These are phyloP conservation scores for Cryptococcus sp. DNA, from an alignment of 1,284 basidiomycete genomes.

Conservation along the genomic window DNA sequence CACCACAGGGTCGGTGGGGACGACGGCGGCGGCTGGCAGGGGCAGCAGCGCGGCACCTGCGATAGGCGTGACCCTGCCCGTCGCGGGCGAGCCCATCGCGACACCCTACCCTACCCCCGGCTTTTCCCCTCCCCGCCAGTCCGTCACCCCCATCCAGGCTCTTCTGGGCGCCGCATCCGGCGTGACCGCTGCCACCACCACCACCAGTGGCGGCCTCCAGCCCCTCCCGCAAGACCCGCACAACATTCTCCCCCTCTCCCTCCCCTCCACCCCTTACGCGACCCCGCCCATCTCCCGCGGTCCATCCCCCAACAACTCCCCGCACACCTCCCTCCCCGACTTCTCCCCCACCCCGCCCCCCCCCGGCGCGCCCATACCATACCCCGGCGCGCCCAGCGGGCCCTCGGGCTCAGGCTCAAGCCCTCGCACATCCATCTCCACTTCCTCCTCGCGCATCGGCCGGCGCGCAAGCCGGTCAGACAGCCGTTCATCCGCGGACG, in stretches of 20 bases:
- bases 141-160: conserved; percentile 6
- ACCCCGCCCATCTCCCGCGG: conserved; percentile 19
- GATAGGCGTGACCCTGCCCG: conserved; percentile 19
- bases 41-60: conserved; percentile 4
- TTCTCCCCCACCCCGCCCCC: background rate
- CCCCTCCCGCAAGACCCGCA: conserved; percentile 27
- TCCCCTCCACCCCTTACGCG: conserved; percentile 20
- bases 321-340: conserved; percentile 23
- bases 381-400: too few relatives aligned
- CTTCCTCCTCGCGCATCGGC: conserved; percentile 23
- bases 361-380: too few relatives aligned
- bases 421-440: conserved; percentile 31
- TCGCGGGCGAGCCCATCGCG: background rate
- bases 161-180: conserved; percentile 4
- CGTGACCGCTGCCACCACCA: background rate
- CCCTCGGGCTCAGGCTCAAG: conserved; percentile 13
- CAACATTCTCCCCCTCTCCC: conserved; percentile 32
- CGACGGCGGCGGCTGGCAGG: background rate
- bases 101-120: conserved; percentile 5
- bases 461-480: conserved; percentile 20
- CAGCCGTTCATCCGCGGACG: conserved; percentile 25
- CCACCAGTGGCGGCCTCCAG: conserved; percentile 5
- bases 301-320: conserved; percentile 20
- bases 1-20: background rate
- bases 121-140: conserved; percentile 5